phyloP scores from a whole-genome alignment of 225 moss, liverwort and hornwort genomes.

The Asterella californica region DNA sequence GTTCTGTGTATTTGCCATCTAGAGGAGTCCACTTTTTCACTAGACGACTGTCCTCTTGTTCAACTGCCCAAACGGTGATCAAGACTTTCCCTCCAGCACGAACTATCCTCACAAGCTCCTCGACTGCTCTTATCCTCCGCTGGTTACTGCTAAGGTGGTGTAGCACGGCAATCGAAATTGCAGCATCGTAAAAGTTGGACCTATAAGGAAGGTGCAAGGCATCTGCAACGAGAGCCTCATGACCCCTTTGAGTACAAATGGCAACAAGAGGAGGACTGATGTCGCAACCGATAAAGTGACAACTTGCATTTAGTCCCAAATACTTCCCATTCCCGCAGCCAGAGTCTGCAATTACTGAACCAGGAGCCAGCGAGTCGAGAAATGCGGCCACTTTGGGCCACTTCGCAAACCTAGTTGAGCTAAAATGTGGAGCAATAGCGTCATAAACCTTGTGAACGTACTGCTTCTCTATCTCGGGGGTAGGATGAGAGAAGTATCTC shows the following conservation, averaged over 20 bases:
- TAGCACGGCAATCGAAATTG: constrained; percentile 89
- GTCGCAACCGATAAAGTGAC: constrained; percentile 86
- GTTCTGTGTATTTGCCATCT: constrained; percentile 69
- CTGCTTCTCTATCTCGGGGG: constrained; percentile 89
- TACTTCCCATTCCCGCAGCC: constrained; percentile 99
- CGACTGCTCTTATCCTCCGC: constrained; percentile 72
- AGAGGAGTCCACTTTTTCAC: constrained; percentile 90
- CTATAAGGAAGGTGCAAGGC: constrained; percentile 70
- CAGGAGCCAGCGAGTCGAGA: constrained; percentile 63
- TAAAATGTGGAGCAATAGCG: constrained; percentile 97
- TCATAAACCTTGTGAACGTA: constrained; percentile 96
- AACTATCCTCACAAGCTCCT: constrained; percentile 87
- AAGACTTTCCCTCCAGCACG: constrained; percentile 62
- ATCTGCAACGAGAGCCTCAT: constrained; percentile 89
- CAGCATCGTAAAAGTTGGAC: constrained; percentile 82
- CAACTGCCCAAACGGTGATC: constrained; percentile 95
- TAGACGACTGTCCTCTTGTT: constrained; percentile 81
- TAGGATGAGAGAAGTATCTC: constrained; percentile 15
- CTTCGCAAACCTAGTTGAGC: constrained; percentile 92
- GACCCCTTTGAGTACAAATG: constrained; percentile 79
- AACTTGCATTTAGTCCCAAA: constrained; percentile 68
- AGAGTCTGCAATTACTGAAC: constrained; percentile 81
- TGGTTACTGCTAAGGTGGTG: constrained; percentile 92
- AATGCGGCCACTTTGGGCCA: constrained; percentile 93
- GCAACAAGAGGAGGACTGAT: constrained; percentile 81